phyloP scores from a whole-genome alignment of 176 grass and related monocot species.

The Chrysopogon serrulatus region DNA sequence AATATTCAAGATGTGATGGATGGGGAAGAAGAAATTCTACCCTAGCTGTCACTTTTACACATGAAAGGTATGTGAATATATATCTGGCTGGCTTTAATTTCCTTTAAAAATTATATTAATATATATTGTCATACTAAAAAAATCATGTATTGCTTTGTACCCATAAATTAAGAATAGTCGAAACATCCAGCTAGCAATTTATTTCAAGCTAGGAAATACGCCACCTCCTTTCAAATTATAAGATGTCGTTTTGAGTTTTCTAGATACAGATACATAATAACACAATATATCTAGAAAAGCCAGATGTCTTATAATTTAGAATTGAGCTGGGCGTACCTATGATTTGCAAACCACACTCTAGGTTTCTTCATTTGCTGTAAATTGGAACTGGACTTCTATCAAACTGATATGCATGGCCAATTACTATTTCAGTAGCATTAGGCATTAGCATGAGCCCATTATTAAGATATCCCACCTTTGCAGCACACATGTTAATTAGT shows the following conservation, averaged over 20 bases:
- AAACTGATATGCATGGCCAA: background rate
- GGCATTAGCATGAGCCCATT: background rate
- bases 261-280: too few relatives aligned
- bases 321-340: too few relatives aligned
- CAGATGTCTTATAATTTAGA: too few relatives aligned
- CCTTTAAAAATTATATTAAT: background rate
- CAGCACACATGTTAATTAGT: background rate
- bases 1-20: conserved; percentile 28
- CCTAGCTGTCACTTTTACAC: background rate
- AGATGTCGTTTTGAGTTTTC: too few relatives aligned
- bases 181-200: background rate
- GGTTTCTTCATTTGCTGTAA: background rate
- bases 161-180: background rate
- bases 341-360: background rate
- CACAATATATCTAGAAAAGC: too few relatives aligned
- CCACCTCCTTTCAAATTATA: too few relatives aligned
- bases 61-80: background rate
- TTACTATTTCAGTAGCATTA: background rate
- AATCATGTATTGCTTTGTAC: too few relatives aligned
- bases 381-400: background rate
- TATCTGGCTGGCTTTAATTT: background rate
- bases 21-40: background rate
- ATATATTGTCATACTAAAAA: background rate
- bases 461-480: background rate
- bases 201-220: too few relatives aligned